phyloP scores from a whole-genome alignment of 1,139 yeast species.

The Scheffersomyces segobiensis region DNA sequence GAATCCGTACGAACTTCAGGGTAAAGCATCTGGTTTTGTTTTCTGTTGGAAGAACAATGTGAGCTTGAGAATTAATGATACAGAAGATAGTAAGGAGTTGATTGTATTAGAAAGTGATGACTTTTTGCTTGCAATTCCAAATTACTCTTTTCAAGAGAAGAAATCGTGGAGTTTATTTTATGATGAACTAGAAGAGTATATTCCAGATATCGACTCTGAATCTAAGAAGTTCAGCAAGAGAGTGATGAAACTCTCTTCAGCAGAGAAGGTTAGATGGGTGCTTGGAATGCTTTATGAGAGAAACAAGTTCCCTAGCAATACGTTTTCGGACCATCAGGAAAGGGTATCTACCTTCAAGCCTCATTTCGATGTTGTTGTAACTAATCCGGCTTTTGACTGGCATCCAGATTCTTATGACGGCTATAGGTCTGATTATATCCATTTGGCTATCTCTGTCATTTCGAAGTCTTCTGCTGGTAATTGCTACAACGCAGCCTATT shows the following conservation, averaged over 20 bases:
- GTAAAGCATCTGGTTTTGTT: conserved; percentile 75
- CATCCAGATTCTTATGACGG: conserved; percentile 48
- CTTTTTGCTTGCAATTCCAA: conserved; percentile 68
- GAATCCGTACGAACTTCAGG: conserved; percentile 73
- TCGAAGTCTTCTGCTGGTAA: conserved; percentile 34
- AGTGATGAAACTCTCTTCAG: conserved; percentile 40
- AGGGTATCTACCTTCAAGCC: conserved; percentile 36
- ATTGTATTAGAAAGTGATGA: conserved; percentile 65
- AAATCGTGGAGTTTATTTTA: conserved; percentile 39
- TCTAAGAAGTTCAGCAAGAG: conserved; percentile 36
- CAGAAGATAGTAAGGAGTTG: conserved; percentile 62
- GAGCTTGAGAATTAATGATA: conserved; percentile 57
- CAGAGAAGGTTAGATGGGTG: conserved; percentile 43
- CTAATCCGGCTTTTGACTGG: conserved; percentile 39
- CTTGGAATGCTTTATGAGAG: conserved; percentile 46
- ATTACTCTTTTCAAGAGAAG: conserved; percentile 39
- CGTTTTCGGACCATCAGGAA: conserved; percentile 32
- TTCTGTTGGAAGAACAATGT: conserved; percentile 77
- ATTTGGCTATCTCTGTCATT: conserved; percentile 43
- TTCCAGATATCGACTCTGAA: conserved; percentile 23
- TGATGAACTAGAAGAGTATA: conserved; percentile 22
- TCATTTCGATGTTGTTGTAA: conserved; percentile 45
- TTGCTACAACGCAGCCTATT: conserved; percentile 69
- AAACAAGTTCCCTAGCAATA: conserved; percentile 20
- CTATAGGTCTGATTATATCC: conserved; percentile 43